These are phyloP conservation scores for Penicillium sp. DNA, from an alignment of 2,329 filamentous ascomycete species.

Conservation along the genomic window DNA sequence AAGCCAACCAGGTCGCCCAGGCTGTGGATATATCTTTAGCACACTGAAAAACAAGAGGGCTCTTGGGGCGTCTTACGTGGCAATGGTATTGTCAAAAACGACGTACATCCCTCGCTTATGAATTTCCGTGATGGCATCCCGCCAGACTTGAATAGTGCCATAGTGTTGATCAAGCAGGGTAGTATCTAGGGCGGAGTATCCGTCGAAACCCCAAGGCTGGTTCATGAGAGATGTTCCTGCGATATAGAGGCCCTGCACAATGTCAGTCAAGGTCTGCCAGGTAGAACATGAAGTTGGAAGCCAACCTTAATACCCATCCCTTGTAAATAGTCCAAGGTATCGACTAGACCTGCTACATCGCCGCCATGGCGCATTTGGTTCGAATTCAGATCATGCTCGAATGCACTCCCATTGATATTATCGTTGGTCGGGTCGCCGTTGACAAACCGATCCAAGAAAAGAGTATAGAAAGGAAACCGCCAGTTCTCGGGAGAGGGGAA, in stretches of 20 bases:
- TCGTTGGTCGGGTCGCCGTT: slow-evolving; percentile 65
- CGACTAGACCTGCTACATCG: slow-evolving; percentile 56
- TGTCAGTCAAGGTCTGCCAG: not conserved
- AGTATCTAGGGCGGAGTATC: slow-evolving; percentile 59
- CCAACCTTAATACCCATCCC: slow-evolving; percentile 61
- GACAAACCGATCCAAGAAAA: slow-evolving; percentile 63
- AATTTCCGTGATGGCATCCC: slow-evolving; percentile 56
- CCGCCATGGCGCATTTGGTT: slow-evolving; percentile 64
- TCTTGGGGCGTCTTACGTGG: slow-evolving; percentile 48
- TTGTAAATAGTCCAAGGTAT: slow-evolving; percentile 62
- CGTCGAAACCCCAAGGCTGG: slow-evolving; percentile 61
- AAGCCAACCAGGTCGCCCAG: slow-evolving; percentile 64
- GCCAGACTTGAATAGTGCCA: slow-evolving; percentile 58
- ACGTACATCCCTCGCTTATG: slow-evolving; percentile 64
- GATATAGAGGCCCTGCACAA: slow-evolving; percentile 55
- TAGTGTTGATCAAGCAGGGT: slow-evolving; percentile 63
- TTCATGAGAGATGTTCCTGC: slow-evolving; percentile 64
- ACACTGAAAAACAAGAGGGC: not conserved
- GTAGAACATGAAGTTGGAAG: not conserved
- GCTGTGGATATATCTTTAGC: slow-evolving; percentile 7
- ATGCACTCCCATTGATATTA: slow-evolving; percentile 58
- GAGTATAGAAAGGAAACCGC: slow-evolving; percentile 64
- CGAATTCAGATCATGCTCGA: slow-evolving; percentile 59
- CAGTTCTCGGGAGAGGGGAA: slow-evolving; percentile 58
- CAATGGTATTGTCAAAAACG: slow-evolving; percentile 63